Conservation (phyloP, 108 stramenopile species). For the Nitzschia sp. region DNA sequence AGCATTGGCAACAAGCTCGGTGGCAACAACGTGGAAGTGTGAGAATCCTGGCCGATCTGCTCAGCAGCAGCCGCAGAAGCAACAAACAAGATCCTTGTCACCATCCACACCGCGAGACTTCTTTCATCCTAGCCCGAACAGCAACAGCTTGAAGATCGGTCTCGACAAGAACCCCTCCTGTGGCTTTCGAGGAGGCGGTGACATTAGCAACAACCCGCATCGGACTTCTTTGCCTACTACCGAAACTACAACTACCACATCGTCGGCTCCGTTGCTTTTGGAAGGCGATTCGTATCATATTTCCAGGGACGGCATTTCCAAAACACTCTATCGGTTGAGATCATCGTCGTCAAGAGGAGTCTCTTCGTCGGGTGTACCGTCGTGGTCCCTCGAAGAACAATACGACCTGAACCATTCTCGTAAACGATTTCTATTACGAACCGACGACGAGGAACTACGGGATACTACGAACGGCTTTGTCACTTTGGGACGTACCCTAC, state of each 20-base stretch:
- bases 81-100: not conserved
- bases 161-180: no score
- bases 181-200: no score
- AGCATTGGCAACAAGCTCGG: no score
- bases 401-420: constrained; percentile 49
- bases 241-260: not conserved
- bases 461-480: not conserved
- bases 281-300: constrained; percentile 58
- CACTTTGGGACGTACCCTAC: not conserved
- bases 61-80: no score
- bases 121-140: not conserved
- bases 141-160: no score
- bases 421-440: constrained; percentile 46
- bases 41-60: no score
- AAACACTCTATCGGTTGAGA: constrained; percentile 44
- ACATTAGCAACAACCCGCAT: no score
- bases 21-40: no score
- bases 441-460: not conserved
- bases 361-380: not conserved
- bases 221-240: not conserved
- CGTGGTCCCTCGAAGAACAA: constrained; percentile 44
- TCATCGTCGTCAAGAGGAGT: not conserved
- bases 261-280: constrained; percentile 35
- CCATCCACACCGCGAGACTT: not conserved
- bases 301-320: constrained; percentile 51